Conservation (phyloP, 495 filamentous ascomycete species). For the Terfezia claveryi region DNA sequence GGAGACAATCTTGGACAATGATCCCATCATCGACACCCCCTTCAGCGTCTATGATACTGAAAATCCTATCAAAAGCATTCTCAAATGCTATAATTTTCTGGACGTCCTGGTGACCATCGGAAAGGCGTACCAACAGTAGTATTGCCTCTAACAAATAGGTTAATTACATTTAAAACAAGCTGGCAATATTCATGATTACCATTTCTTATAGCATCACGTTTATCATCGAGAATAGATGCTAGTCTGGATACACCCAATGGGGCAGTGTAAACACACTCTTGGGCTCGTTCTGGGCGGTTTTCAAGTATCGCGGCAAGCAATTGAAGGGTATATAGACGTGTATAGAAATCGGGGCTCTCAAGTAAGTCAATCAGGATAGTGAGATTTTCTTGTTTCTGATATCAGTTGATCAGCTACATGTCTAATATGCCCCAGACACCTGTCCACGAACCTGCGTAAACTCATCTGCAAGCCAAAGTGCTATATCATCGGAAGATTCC, state of each 20-base stretch:
- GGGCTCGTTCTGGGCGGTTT: conserved; percentile 81
- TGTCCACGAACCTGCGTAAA: conserved; percentile 61
- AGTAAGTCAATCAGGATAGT: conserved; percentile 73
- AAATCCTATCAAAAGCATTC: conserved; percentile 73
- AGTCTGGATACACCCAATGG: conserved; percentile 73
- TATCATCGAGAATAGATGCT: conserved; percentile 63
- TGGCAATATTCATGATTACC: conserved; percentile 28
- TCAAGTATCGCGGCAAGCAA: conserved; percentile 65
- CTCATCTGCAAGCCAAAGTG: conserved; percentile 89
- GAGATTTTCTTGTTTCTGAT: conserved; percentile 84
- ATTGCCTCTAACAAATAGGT: conserved; percentile 36
- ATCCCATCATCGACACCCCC: conserved; percentile 66
- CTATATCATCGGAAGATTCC: conserved; percentile 92
- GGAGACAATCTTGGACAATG: conserved; percentile 87
- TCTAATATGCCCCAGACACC: no score
- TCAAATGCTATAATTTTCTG: conserved; percentile 92
- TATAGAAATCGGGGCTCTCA: conserved; percentile 75
- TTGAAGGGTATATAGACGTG: conserved; percentile 77
- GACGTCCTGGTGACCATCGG: conserved; percentile 51
- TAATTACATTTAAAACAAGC: conserved; percentile 8
- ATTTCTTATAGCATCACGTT: conserved; percentile 71
- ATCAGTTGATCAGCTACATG: no score
- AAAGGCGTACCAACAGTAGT: conserved; percentile 44
- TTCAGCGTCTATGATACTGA: conserved; percentile 58
- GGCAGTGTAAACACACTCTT: conserved; percentile 78